Evolutionary conservation across 306 rosid genomes (phyloP).

Genomic region (Delonix regia): DNA sequence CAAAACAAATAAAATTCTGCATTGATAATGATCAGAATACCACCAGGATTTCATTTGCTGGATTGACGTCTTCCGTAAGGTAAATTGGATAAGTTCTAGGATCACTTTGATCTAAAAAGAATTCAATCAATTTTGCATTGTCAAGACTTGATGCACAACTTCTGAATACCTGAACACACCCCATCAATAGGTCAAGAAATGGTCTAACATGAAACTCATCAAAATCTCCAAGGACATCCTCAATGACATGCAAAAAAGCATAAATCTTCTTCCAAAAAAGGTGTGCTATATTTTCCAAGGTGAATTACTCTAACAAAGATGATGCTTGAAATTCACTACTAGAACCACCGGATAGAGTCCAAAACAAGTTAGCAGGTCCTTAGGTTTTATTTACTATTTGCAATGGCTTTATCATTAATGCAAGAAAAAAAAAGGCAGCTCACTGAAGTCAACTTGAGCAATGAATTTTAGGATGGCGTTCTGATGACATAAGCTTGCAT

Average conservation of each 20-base stretch:
- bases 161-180: conserved; percentile 81
- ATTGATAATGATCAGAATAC: conserved; percentile 33
- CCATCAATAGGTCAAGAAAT: conserved; percentile 78
- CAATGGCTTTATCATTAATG: conserved; percentile 78
- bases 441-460: conserved; percentile 73
- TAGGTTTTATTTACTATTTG: conserved; percentile 62
- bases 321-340: conserved; percentile 51
- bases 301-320: conserved; percentile 67
- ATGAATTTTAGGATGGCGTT: conserved; percentile 84
- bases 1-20: not conserved
- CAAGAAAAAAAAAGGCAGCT: conserved; percentile 90
- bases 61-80: conserved; percentile 38
- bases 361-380: conserved; percentile 63
- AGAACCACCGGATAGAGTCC: conserved; percentile 55
- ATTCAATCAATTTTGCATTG: conserved; percentile 40
- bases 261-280: conserved; percentile 80
- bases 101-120: conserved; percentile 43
- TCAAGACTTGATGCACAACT: conserved; percentile 70
- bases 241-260: conserved; percentile 87
- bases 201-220: conserved; percentile 78
- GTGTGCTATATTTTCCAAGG: conserved; percentile 56
- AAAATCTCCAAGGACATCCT: conserved; percentile 83
- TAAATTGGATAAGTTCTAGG: conserved; percentile 27
- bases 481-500: conserved; percentile 77
- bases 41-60: conserved; percentile 54